Evolutionary conservation across 2,329 filamentous ascomycete species (phyloP), one percentile per base, ranked within the genome.

Genomic region (Colletotrichum phormii): DNA sequence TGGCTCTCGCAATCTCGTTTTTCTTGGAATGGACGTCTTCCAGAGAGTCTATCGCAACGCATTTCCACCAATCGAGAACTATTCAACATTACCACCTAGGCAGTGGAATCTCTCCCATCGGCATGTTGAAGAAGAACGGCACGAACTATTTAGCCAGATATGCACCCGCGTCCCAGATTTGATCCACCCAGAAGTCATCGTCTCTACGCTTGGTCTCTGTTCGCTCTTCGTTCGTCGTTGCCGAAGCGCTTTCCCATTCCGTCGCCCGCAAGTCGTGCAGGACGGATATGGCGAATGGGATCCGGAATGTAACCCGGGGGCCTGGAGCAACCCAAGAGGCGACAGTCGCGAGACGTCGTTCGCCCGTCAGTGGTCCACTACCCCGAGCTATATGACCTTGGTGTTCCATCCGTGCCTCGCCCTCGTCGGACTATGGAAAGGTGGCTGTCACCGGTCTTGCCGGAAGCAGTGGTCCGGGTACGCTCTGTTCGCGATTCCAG

Each of bases 341-440:
- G 37, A 42, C 15, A 18, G 15, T 42, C 37, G 37, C 37, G 4
- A 64, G 53, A 33, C 18, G 22, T 33, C n/a, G 37, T 26, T 26
- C 46, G 33, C 46, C 59, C 64, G 42, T 49, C 42, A 64, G 33
- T 60, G 53, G 18, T 33, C 13, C 13, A 46, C 59, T 72, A 42
- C 26, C 24, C 24, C 33, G 11, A 46, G 24, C 31, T 53, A 63
- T 63, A 46, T 53, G 49, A 24, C 24, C 29, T 46, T 46, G 37
- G 64, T 58, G 29, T 57, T 63, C 31, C 58, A 63, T 68, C 64
- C 58, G 12, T 64, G 60, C 26, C 53, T 64, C 60, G 26, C 46
- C 49, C 35, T 35, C 53, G 35, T 13, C 54, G 24, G n/a, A 13
- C 66, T 54, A 58, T 11, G 35, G 42, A 7, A n/a, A 51, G 26